A percentile compares a stretch with the other conserved stretches of the same genome.
Evolutionary conservation across 2,329 filamentous ascomycete species (phyloP).

Genomic region (Pseudogymnoascus sp.): DNA sequence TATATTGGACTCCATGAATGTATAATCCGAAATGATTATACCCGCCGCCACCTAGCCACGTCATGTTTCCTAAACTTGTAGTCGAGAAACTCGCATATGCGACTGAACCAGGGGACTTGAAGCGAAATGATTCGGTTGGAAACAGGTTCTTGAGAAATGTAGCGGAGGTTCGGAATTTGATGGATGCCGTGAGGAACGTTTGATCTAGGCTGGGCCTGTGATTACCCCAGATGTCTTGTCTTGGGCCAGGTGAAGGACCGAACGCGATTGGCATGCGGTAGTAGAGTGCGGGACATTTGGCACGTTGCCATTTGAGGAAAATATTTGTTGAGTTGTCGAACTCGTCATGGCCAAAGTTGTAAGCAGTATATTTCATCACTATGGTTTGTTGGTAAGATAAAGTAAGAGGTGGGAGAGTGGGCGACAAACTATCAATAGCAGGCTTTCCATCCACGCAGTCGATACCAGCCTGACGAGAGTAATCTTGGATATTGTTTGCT

Average conservation of each 20-base stretch:
- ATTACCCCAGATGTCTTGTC: constrained; percentile 15
- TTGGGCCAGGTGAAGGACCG: constrained; percentile 26
- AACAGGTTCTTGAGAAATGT: constrained; percentile 35
- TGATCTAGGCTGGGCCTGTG: background rate
- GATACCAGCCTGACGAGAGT: constrained; percentile 44
- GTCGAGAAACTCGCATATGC: constrained; percentile 33
- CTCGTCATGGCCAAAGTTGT: constrained; percentile 47
- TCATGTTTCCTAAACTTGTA: constrained; percentile 42
- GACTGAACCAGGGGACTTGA: constrained; percentile 30
- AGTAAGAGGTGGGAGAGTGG: background rate
- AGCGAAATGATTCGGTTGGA: constrained; percentile 27
- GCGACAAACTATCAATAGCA: constrained; percentile 17
- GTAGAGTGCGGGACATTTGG: constrained; percentile 29
- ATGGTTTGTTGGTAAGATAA: constrained; percentile 11
- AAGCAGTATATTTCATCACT: constrained; percentile 27
- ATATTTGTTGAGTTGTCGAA: constrained; percentile 40
- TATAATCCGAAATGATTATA: constrained; percentile 54
- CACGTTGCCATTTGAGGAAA: constrained; percentile 38
- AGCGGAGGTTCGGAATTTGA: constrained; percentile 35
- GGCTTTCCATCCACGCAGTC: constrained; percentile 36
- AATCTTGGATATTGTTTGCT: constrained; percentile 50
- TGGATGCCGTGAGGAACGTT: constrained; percentile 24
- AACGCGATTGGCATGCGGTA: constrained; percentile 36
- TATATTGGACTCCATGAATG: constrained; percentile 54
- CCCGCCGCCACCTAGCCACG: constrained; percentile 53